A percentile compares a stretch with the other conserved stretches of the same genome.
Evolutionary conservation across 192 early-diverging fungal genomes (phyloP).

Genomic region (Podila epicladia): DNA sequence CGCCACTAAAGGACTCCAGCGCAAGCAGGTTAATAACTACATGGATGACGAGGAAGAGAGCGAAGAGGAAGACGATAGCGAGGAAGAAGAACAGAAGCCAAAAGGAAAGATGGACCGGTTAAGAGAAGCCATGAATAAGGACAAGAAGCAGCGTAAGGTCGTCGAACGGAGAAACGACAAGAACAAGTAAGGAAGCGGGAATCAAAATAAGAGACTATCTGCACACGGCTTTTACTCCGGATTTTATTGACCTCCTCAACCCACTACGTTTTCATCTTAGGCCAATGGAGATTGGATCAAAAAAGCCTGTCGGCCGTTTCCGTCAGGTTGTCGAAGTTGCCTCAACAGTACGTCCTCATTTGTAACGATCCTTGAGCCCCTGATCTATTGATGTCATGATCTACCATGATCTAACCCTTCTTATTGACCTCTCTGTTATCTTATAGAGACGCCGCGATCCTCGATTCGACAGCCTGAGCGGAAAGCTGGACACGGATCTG

Average conservation of each 20-base stretch:
- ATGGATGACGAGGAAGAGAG: conserved; percentile 38
- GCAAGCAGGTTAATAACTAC: conserved; percentile 31
- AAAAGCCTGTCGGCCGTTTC: conserved; percentile 76
- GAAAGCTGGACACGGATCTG: conserved; percentile 90
- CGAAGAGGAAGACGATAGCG: conserved; percentile 40
- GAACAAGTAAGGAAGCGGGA: conserved; percentile 39
- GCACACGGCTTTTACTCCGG: too few relatives aligned
- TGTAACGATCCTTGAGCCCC: not conserved
- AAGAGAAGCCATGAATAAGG: conserved; percentile 43
- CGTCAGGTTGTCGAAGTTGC: conserved; percentile 74
- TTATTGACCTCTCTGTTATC: not conserved
- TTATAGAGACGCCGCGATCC: conserved; percentile 87
- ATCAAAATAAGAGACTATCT: too few relatives aligned
- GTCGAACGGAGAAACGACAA: conserved; percentile 52
- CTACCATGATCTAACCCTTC: not conserved
- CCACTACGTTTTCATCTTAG: conserved; percentile 51
- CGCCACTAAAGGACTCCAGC: conserved; percentile 31
- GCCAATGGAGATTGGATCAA: conserved; percentile 83
- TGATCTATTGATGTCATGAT: not conserved
- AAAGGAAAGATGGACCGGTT: conserved; percentile 49
- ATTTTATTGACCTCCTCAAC: not conserved
- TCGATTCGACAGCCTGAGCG: conserved; percentile 90
- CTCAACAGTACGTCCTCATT: conserved; percentile 52
- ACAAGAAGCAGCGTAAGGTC: conserved; percentile 52
- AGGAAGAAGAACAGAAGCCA: conserved; percentile 26